Base-by-base conservation (phyloP, 176 grass and related monocot species). In the Aegilops longissima region DNA sequence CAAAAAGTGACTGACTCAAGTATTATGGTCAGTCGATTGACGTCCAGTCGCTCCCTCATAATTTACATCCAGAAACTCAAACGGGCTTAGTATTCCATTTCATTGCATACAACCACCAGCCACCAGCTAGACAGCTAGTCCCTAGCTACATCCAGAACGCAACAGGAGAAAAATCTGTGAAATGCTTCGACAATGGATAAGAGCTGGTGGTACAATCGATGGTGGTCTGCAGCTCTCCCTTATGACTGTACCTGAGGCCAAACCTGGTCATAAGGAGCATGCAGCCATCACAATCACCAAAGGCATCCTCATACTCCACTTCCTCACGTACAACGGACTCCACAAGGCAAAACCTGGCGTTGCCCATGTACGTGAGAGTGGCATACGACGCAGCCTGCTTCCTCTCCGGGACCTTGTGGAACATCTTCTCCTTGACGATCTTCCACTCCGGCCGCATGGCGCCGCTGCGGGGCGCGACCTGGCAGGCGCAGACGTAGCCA, bases 61-160 rank as follows among this genome's bases (percentile, higher is more conserved):
- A 29, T 29, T 29, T 65, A 65, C 62, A 65, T 5, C 25, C 24
- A 65, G 11, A 29, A 65, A 29, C 62, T 65, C 62, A 1, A 65
- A 65, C 11, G 24, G n/a, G 24, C n/a, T 27, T 64, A 12, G 24
- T 31, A 58, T 58, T 58, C 54, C 54, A 58, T 58, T 58, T 20
- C 54, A 21, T 58, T 20, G 18, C 14, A 58, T 1, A 66, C 63
- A 66, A 30, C 27, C 64, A 66, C 16, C 8, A 8, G 29, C 27
- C 61, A 66, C 16, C 5, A 27, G 27, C 27, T 27, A 27, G 27
- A 27, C 12, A 13, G 12, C 25, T 30, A 47, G 3, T 18, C 21
- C 21, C 54, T 54, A 54, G 45, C 7, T 83, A 83, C 81, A 83
- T 12, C 49, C 31, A 83, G 67, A 83, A 83, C 38, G 49, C 67